Base-by-base conservation (phyloP, 352 stramenopile genomes). In the Globisporangium camurandrum region DNA sequence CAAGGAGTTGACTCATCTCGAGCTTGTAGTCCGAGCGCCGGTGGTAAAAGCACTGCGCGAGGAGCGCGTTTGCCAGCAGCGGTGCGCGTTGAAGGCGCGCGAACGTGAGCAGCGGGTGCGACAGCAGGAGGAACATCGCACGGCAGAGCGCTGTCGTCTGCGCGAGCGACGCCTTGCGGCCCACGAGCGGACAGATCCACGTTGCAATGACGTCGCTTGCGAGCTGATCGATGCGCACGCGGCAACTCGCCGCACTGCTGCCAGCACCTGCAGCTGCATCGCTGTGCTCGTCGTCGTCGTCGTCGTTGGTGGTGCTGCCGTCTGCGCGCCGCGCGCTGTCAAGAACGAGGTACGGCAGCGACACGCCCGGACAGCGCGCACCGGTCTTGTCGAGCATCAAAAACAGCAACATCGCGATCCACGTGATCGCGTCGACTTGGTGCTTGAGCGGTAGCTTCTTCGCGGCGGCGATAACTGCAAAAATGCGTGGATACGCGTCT, bases 331-430 rank as follows among this genome's bases (percentile, higher is more conserved):
- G 41, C 4, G 58, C 8, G 10, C 70, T 45, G 51, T 93, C 82
- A 37, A 93, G 78, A 24, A 84, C 70, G 14, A 93, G 48, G 36
- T 81, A 85, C 12, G 82, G 69, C 10, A 84, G 66, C 51, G 76
- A 87, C 12, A 91, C 36, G 27, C 79, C 70, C 4, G 82, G 75
- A 46, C 69, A 88, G 27, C 61, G 60, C 10, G 75, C 76, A 2
- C 82, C 82, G 9, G 62, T 88, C 22, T 71, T 68, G 36, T 91
- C 79, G 72, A 91, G 89, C 77, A 93, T 89, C 52, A 84, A 86
- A 54, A 70, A 82, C 34, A 88, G 54, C n/a, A 93, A 53, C 82
- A 86, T 88, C 1, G 70, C 46, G 26, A 91, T 57, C 76, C 75
- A 90, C 28, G 71, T 58, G 20, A 76, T 62, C 0, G 75, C 78